Conservation (phyloP, 2,329 filamentous ascomycete genomes). For the Colletotrichum liaoningense region DNA sequence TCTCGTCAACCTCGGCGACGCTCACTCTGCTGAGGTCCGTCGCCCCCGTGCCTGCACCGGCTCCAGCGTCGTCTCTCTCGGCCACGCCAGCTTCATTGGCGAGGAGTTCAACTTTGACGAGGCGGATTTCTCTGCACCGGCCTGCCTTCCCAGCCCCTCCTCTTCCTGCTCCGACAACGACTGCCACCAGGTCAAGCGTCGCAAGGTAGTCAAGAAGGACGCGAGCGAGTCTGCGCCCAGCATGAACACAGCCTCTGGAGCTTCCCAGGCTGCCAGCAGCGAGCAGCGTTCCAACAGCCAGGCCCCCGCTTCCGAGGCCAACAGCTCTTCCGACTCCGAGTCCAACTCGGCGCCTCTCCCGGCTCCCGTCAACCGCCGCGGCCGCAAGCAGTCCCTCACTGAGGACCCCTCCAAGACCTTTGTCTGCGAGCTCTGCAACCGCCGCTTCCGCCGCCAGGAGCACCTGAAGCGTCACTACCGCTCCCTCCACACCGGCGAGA, state of each 20-base stretch:
- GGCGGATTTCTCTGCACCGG: constrained; percentile 68
- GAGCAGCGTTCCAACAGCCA: constrained; percentile 48
- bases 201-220: constrained; percentile 62
- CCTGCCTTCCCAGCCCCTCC: constrained; percentile 72
- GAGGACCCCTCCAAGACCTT: constrained; percentile 99
- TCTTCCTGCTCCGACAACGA: constrained; percentile 63
- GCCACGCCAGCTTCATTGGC: constrained; percentile 79
- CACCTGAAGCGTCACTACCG: constrained; percentile 99
- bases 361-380: constrained; percentile 84
- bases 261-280: constrained; percentile 45
- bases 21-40: constrained; percentile 69
- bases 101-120: constrained; percentile 82
- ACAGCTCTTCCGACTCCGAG: constrained; percentile 57
- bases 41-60: constrained; percentile 76
- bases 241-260: constrained; percentile 57
- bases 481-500: constrained; percentile 97
- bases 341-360: constrained; percentile 56
- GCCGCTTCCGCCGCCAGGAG: constrained; percentile 97
- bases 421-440: constrained; percentile 94
- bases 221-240: constrained; percentile 47
- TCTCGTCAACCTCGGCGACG: constrained; percentile 39
- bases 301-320: constrained; percentile 46
- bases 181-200: constrained; percentile 66
- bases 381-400: constrained; percentile 97
- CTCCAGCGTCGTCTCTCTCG: constrained; percentile 74